These are phyloP conservation scores for Cardamine occulta DNA, from an alignment of 345 rosid genomes.

Conservation along the genomic window DNA sequence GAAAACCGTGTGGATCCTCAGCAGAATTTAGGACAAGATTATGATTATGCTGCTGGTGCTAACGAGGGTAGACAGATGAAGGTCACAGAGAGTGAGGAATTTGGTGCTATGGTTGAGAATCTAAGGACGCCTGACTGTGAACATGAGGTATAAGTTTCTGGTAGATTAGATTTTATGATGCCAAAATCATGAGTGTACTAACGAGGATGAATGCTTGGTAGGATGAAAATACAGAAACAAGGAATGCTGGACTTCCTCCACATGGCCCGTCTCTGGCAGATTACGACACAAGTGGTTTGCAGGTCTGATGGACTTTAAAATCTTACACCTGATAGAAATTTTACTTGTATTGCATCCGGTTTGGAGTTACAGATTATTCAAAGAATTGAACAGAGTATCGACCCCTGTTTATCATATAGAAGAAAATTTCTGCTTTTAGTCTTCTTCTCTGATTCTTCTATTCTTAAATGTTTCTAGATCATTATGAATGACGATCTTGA, in stretches of 20 bases:
- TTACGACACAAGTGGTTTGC: slow-evolving; percentile 67
- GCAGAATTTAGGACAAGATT: background rate
- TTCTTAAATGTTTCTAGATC: slow-evolving; percentile 50
- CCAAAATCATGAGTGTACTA: slow-evolving; percentile 32
- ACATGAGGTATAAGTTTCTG: slow-evolving; percentile 60
- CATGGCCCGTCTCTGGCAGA: slow-evolving; percentile 56
- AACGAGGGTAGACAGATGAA: slow-evolving; percentile 28
- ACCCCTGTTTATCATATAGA: background rate
- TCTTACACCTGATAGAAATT: slow-evolving; percentile 22
- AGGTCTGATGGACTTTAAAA: slow-evolving; percentile 52
- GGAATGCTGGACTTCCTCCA: slow-evolving; percentile 62
- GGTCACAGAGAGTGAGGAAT: slow-evolving; percentile 64
- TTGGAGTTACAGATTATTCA: background rate
- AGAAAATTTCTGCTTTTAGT: background rate
- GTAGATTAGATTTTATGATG: slow-evolving; percentile 37
- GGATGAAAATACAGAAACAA: slow-evolving; percentile 62
- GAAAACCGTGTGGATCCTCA: slow-evolving; percentile 47
- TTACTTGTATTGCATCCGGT: background rate
- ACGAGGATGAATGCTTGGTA: slow-evolving; percentile 42
- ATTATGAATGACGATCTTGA: slow-evolving; percentile 92
- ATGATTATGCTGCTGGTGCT: background rate
- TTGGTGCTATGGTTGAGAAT: slow-evolving; percentile 70
- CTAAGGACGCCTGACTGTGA: slow-evolving; percentile 54
- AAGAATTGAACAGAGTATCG: background rate
- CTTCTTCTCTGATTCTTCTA: slow-evolving; percentile 16